These are phyloP conservation scores for Colletotrichum chlorophyti DNA, from an alignment of 2,329 filamentous ascomycete species.

Conservation along the genomic window DNA sequence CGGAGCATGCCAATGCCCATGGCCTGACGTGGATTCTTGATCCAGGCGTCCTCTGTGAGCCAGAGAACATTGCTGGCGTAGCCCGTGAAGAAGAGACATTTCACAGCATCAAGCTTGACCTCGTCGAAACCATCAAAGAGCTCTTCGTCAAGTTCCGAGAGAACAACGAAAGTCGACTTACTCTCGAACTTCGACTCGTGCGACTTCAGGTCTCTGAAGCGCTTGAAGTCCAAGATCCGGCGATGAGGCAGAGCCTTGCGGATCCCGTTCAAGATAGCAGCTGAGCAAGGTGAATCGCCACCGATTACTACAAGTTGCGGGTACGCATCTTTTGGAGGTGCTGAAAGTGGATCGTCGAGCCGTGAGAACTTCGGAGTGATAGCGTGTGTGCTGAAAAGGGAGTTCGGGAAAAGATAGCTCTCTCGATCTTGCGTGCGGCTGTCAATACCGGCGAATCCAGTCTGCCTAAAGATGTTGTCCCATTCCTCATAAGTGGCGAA, in stretches of 20 bases:
- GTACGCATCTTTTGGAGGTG: neutral
- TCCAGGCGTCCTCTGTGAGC: slow-evolving; percentile 30
- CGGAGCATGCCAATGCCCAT: slow-evolving; percentile 26
- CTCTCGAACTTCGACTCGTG: neutral
- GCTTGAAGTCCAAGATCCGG: neutral
- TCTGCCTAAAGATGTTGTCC: slow-evolving; percentile 34
- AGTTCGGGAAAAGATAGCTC: slow-evolving; percentile 6
- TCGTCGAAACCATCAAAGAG: slow-evolving; percentile 37
- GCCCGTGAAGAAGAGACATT: slow-evolving; percentile 13
- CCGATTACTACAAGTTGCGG: neutral
- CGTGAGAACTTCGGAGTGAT: neutral
- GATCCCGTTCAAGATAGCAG: neutral
- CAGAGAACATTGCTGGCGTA: slow-evolving; percentile 29
- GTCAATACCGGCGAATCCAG: slow-evolving; percentile 33
- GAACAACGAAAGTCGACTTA: slow-evolving; percentile 12
- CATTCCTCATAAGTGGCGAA: slow-evolving; percentile 33
- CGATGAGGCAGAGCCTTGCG: neutral
- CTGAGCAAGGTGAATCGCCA: neutral
- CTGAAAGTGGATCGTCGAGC: neutral
- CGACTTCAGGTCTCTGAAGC: neutral
- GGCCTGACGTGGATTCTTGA: slow-evolving; percentile 27
- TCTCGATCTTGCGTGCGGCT: neutral
- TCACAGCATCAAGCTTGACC: neutral
- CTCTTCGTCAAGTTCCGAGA: slow-evolving; percentile 24
- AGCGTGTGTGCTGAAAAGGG: slow-evolving; percentile 7